These are phyloP conservation scores for Monosporascus sp. DNA, from an alignment of 2,329 filamentous ascomycete species.

Conservation along the genomic window DNA sequence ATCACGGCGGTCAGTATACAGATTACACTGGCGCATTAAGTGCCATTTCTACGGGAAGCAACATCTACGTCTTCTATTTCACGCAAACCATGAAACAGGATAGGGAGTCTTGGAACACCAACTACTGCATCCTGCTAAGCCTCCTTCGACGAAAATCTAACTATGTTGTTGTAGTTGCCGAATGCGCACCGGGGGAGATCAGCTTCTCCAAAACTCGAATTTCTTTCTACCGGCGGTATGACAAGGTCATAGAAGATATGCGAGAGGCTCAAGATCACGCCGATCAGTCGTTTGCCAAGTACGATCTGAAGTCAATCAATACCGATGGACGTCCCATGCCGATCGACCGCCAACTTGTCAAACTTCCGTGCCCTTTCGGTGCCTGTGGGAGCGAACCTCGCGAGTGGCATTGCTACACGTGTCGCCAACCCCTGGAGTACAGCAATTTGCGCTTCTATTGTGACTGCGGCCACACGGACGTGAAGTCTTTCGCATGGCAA, in stretches of 20 bases:
- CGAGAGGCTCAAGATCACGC: conserved; percentile 1
- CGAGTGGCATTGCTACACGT: conserved; percentile 5
- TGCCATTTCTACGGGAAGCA: conserved; percentile 2
- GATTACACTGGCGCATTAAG: conserved; percentile 1
- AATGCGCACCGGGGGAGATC: neutral
- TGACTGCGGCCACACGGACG: neutral
- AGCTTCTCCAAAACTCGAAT: neutral
- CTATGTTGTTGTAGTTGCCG: conserved; percentile 4
- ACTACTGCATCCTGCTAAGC: neutral
- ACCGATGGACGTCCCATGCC: neutral
- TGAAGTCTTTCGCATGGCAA: neutral
- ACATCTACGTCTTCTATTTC: conserved; percentile 6
- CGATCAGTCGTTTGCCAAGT: conserved; percentile 3
- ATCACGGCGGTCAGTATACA: neutral
- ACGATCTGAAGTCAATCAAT: neutral
- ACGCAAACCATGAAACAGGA: conserved; percentile 1
- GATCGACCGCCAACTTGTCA: conserved; percentile 1
- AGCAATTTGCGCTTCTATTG: conserved; percentile 1
- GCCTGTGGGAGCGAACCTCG: neutral
- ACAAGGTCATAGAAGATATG: conserved; percentile 2
- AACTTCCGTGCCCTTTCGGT: neutral
- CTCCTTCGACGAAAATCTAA: conserved; percentile 5
- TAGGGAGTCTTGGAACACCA: neutral
- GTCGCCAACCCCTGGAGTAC: conserved; percentile 4
- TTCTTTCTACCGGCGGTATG: conserved; percentile 1